Evolutionary conservation across 208 protist species (phyloP).

Genomic region (Polymyxa betae): DNA sequence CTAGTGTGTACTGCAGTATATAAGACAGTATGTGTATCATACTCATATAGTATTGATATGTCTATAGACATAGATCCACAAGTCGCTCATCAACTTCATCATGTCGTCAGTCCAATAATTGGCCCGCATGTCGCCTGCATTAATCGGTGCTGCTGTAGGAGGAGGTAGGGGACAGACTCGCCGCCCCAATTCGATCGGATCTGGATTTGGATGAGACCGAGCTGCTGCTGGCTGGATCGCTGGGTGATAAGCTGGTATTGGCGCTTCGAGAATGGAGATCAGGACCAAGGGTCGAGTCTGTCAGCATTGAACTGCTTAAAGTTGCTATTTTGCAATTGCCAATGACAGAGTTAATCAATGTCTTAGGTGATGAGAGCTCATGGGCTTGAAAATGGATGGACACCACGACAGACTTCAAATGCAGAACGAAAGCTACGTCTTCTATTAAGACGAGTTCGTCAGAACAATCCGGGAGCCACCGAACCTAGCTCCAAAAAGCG

Average conservation of each 20-base stretch:
- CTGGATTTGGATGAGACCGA: not conserved
- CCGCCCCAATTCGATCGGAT: not conserved
- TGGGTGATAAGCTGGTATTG: not conserved
- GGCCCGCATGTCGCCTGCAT: not conserved
- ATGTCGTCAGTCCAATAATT: not conserved
- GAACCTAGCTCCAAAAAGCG: not conserved
- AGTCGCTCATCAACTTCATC: not conserved
- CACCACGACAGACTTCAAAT: not conserved
- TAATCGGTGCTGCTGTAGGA: not conserved
- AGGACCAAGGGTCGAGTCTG: not conserved
- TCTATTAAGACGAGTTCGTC: not conserved
- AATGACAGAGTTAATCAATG: not conserved
- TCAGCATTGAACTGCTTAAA: not conserved
- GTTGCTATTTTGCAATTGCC: not conserved
- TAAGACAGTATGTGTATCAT: too few relatives aligned
- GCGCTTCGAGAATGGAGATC: not conserved
- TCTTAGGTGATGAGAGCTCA: not conserved
- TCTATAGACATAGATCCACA: too few relatives aligned
- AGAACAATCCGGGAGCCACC: not conserved
- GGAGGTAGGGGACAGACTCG: not conserved
- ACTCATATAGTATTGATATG: too few relatives aligned
- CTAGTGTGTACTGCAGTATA: too few relatives aligned
- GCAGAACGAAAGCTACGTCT: not conserved
- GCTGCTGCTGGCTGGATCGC: not conserved
- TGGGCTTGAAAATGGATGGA: not conserved